A percentile compares a stretch with the other conserved stretches of the same genome.
Conservation (phyloP, 2,329 filamentous ascomycete genomes). For the Bretziella fagacearum region DNA sequence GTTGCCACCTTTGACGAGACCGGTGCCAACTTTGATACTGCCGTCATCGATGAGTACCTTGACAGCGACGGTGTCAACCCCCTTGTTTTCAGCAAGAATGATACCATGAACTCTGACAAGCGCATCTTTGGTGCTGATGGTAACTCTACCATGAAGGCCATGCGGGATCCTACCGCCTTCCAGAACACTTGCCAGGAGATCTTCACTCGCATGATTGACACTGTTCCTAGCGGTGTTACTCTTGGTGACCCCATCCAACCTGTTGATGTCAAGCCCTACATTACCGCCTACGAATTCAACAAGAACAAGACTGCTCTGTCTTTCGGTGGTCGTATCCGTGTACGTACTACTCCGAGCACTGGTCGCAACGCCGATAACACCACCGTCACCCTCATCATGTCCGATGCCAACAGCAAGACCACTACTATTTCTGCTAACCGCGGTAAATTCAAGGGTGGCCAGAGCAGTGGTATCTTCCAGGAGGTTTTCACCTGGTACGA, state of each 20-base stretch:
- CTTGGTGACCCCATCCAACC: constrained; percentile 20
- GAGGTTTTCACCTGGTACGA: constrained; percentile 21
- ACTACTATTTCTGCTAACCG: constrained; percentile 2
- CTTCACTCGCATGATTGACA: constrained; percentile 24
- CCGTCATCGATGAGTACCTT: constrained; percentile 28
- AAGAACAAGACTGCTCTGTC: constrained; percentile 17
- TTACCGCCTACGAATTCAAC: constrained; percentile 18
- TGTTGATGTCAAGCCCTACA: constrained; percentile 22
- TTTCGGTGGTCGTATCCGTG: constrained; percentile 19
- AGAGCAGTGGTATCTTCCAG: constrained; percentile 17
- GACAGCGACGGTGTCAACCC: constrained; percentile 26
- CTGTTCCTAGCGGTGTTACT: constrained; percentile 20
- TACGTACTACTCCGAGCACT: constrained; percentile 15
- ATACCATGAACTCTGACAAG: constrained; percentile 26
- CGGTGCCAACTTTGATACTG: constrained; percentile 27
- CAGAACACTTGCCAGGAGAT: constrained; percentile 20
- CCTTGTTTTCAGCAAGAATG: constrained; percentile 25
- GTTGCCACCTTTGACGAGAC: constrained; percentile 24
- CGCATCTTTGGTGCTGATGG: constrained; percentile 28
- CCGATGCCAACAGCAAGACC: constrained; percentile 16
- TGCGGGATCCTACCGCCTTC: constrained; percentile 25
- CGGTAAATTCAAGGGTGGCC: constrained; percentile 14
- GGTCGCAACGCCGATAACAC: constrained; percentile 18
- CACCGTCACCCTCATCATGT: constrained; percentile 16
- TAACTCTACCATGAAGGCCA: constrained; percentile 26